Evolutionary conservation across 1,139 yeast species (phyloP), one percentile per base, ranked within the genome.

Genomic region (Suhomyces yuchorum): DNA sequence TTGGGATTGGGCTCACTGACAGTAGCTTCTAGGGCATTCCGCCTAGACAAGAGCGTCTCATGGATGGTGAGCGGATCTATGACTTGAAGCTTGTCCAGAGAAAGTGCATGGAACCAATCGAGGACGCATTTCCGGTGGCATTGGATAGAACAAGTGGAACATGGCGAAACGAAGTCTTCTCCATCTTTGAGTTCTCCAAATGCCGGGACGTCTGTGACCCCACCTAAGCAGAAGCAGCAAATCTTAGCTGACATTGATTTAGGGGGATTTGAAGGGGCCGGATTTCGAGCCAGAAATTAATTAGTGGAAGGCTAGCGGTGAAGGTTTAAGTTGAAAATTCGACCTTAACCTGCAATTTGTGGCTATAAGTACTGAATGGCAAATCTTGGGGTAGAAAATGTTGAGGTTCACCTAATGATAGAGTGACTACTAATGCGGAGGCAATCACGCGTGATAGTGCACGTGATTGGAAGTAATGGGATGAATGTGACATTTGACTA

Each of bases 211-310:
- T 75, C 80, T 8, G 66, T 58, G 35, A 57, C 62, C 18, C 67
- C 75, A 3, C 79, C 79, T 7, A 75, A 63, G 50, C 80, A 75
- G 50, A 75, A 70, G 46, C 73, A 67, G 51, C 80, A 75, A 7
- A 63, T 51, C n/a, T 37, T 37, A 22, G 50, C 43, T 12, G 47
- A 32, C 42, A 38, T 43, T 24, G 19, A 14, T 24, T 15, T 17
- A 22, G 14, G 14, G 30, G 15, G 19, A 11, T 15, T 17, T 37
- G n/a, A 7, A 12, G 20, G 15, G 32, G 15, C 15, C 15, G 11
- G 22, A 33, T 15, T 12, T 33, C 20, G 22, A 7, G n/a, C n/a
- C 9, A 33, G 36, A 9, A 33, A 6, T 33, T 17, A n/a, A n/a
- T n/a, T n/a, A n/a, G n/a, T n/a, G n/a, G n/a, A n/a, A n/a, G n/a